Conservation (phyloP, 768 basidiomycete species). For the Chiua virens region DNA sequence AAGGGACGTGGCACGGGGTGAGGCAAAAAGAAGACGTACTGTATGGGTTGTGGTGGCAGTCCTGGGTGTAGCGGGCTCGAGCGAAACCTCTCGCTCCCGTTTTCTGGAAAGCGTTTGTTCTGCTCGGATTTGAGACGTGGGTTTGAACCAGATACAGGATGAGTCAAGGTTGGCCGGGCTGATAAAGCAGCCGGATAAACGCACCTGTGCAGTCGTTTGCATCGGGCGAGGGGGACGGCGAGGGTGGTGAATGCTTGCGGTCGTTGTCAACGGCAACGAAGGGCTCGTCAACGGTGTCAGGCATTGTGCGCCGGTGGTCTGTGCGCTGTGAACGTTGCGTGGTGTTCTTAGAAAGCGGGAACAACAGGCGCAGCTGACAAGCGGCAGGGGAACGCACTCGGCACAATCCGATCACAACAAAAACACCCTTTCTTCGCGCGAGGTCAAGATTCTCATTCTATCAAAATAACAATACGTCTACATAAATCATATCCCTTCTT, state of each 20-base stretch:
- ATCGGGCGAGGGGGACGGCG: conserved; percentile 47
- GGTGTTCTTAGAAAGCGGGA: conserved; percentile 25
- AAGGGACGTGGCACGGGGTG: conserved; percentile 14
- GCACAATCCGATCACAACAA: conserved; percentile 35
- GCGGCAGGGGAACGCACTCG: conserved; percentile 31
- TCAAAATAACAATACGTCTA: neutral
- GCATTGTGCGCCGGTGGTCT: conserved; percentile 31
- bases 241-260: conserved; percentile 24
- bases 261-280: conserved; percentile 11
- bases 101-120: conserved; percentile 60
- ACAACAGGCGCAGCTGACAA: conserved; percentile 34
- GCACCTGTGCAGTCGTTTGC: conserved; percentile 43
- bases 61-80: conserved; percentile 62
- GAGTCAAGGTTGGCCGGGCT: conserved; percentile 21
- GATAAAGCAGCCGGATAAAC: conserved; percentile 32
- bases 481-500: neutral
- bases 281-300: conserved; percentile 25
- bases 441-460: conserved; percentile 5
- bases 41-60: conserved; percentile 28
- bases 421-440: conserved; percentile 3
- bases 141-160: conserved; percentile 24
- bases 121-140: conserved; percentile 14
- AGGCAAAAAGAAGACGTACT: conserved; percentile 33
- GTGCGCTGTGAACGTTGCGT: conserved; percentile 29
- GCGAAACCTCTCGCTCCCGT: conserved; percentile 74